Percentiles rank a stretch among this genome's conserved stretches.
Conservation (phyloP, 805 yeast genomes). For the Schwanniomyces vanrijiae region DNA sequence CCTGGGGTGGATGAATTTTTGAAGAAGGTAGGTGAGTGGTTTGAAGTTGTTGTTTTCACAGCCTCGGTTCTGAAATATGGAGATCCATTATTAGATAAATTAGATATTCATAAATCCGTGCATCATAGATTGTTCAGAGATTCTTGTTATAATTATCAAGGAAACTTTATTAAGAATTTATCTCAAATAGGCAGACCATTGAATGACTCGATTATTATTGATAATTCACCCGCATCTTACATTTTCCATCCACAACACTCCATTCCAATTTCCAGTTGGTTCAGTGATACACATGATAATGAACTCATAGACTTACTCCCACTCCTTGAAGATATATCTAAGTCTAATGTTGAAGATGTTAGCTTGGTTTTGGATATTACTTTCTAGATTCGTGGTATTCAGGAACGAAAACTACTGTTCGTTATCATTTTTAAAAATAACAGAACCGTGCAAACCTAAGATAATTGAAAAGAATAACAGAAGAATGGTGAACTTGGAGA, state of each 20-base stretch:
- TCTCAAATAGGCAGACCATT: slow-evolving; percentile 94
- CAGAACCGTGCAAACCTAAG: not conserved
- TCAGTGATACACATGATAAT: slow-evolving; percentile 95
- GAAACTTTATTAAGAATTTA: slow-evolving; percentile 90
- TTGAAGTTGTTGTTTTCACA: slow-evolving; percentile 95
- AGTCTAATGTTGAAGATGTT: slow-evolving; percentile 75
- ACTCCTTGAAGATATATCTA: slow-evolving; percentile 80
- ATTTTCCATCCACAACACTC: slow-evolving; percentile 98
- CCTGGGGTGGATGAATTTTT: slow-evolving; percentile 98
- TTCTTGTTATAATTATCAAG: slow-evolving; percentile 89
- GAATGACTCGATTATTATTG: slow-evolving; percentile 81
- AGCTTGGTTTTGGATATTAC: slow-evolving; percentile 81
- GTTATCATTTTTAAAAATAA: not conserved
- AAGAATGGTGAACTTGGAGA: slow-evolving; percentile 1
- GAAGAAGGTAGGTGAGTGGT: slow-evolving; percentile 76
- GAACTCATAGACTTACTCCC: slow-evolving; percentile 92
- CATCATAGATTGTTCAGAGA: slow-evolving; percentile 95
- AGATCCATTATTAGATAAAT: slow-evolving; percentile 87
- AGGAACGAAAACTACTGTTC: not conserved
- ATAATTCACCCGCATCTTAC: slow-evolving; percentile 98
- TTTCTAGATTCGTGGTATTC: slow-evolving; percentile 21
- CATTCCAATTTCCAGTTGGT: slow-evolving; percentile 96
- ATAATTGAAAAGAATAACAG: not conserved
- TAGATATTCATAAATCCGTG: slow-evolving; percentile 71
- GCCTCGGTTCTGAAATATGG: slow-evolving; percentile 96